Conservation (phyloP, 352 stramenopile species). For the Globisporangium uncinulatum region DNA sequence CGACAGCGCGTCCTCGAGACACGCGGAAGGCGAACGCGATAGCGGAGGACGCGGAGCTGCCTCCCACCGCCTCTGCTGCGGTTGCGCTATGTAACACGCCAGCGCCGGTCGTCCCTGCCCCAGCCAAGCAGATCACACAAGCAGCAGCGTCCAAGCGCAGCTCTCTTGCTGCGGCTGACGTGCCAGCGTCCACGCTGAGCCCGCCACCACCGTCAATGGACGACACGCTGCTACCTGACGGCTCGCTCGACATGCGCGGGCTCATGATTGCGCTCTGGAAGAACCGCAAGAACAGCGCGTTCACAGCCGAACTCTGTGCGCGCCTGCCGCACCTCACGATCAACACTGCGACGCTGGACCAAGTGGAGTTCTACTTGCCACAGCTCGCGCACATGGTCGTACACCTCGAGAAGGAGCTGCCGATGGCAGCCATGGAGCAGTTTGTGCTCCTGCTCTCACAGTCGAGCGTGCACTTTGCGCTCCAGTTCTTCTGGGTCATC, state of each 20-base stretch:
- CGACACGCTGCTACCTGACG: constrained; percentile 34
- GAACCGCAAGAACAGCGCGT: constrained; percentile 47
- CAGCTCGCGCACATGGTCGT: constrained; percentile 83
- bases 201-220: constrained; percentile 9
- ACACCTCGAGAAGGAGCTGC: constrained; percentile 72
- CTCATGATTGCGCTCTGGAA: constrained; percentile 78
- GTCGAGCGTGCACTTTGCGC: constrained; percentile 72
- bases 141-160: not conserved
- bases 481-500: constrained; percentile 85
- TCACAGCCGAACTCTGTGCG: constrained; percentile 55
- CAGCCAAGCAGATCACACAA: constrained; percentile 1
- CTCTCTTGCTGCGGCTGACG: not conserved
- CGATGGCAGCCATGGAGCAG: constrained; percentile 72
- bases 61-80: not conserved
- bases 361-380: constrained; percentile 77
- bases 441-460: constrained; percentile 72
- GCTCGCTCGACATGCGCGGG: constrained; percentile 56
- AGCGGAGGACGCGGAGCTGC: not conserved
- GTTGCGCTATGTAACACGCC: not conserved
- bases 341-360: constrained; percentile 48
- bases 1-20: too few relatives aligned
- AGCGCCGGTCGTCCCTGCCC: constrained; percentile 7
- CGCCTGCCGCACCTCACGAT: constrained; percentile 48
- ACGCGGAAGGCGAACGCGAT: not conserved
- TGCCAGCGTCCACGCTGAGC: not conserved